Percentiles rank a stretch among this genome's conserved stretches.
These are phyloP conservation scores for Dissophora globulifera DNA, from an alignment of 192 early-diverging fungal genomes.

Conservation along the genomic window DNA sequence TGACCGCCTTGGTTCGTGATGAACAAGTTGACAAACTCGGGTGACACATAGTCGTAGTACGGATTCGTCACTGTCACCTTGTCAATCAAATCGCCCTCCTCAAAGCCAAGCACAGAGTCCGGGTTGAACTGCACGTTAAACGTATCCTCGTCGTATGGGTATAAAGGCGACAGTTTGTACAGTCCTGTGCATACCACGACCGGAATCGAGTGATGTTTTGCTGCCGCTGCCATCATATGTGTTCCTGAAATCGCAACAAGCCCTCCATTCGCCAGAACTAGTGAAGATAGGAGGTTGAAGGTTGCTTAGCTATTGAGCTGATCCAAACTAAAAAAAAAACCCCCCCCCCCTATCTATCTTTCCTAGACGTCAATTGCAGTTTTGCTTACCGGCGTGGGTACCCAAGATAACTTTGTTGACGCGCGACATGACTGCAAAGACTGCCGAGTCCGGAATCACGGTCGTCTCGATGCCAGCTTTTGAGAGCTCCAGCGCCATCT, in stretches of 20 bases:
- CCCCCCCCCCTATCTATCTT: too few relatives aligned
- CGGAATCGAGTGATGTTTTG: conserved; percentile 91
- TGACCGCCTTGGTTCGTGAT: conserved; percentile 89
- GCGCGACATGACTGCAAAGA: conserved; percentile 97
- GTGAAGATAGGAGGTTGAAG: too few relatives aligned
- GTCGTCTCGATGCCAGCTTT: conserved; percentile 89
- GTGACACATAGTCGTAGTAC: conserved; percentile 91
- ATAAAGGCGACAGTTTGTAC: conserved; percentile 88
- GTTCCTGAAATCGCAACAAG: conserved; percentile 85
- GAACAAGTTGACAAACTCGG: conserved; percentile 90
- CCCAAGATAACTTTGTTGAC: conserved; percentile 98
- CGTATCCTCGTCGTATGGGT: conserved; percentile 88
- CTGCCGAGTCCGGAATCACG: conserved; percentile 90
- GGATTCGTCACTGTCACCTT: conserved; percentile 87
- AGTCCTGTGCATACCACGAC: conserved; percentile 92
- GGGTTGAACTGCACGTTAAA: conserved; percentile 85
- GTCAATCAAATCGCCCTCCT: conserved; percentile 82
- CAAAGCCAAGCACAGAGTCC: conserved; percentile 82
- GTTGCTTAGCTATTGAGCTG: too few relatives aligned
- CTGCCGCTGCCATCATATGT: conserved; percentile 86
- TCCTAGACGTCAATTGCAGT: too few relatives aligned
- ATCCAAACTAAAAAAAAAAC: too few relatives aligned
- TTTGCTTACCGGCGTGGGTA: conserved; percentile 76
- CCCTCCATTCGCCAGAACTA: conserved; percentile 93
- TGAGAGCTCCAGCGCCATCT: conserved; percentile 80